Conservation (phyloP, 2,329 filamentous ascomycete genomes). For the Pseudogymnoascus verrucosus region DNA sequence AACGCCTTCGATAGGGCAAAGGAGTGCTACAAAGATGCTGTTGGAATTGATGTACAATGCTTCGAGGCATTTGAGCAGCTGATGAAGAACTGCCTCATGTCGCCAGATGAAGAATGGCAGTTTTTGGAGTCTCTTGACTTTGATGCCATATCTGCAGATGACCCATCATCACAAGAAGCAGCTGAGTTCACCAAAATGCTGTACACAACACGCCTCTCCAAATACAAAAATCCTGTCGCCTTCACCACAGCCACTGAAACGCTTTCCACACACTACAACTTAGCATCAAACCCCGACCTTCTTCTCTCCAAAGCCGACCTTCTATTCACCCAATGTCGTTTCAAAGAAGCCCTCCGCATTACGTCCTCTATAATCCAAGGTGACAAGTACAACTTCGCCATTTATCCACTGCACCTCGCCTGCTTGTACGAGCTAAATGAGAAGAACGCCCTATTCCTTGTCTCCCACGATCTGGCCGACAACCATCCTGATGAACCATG, state of each 20-base stretch:
- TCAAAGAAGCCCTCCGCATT: conserved; percentile 75
- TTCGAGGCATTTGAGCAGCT: conserved; percentile 97
- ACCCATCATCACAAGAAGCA: conserved; percentile 71
- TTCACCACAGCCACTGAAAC: conserved; percentile 84
- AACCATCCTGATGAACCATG: conserved; percentile 84
- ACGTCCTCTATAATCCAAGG: conserved; percentile 74
- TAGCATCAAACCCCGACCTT: conserved; percentile 79
- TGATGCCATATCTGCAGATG: conserved; percentile 63
- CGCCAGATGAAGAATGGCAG: conserved; percentile 61
- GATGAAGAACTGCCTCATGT: conserved; percentile 92
- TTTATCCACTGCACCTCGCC: conserved; percentile 86
- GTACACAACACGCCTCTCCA: conserved; percentile 90
- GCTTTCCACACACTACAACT: conserved; percentile 85
- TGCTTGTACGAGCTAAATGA: conserved; percentile 81
- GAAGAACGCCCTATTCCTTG: conserved; percentile 82
- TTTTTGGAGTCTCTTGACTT: conserved; percentile 76
- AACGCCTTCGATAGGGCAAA: conserved; percentile 96
- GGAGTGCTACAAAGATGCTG: conserved; percentile 96
- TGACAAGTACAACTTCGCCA: conserved; percentile 81
- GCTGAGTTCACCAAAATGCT: conserved; percentile 92
- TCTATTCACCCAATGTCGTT: conserved; percentile 89
- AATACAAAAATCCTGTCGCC: conserved; percentile 79
- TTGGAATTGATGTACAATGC: conserved; percentile 93
- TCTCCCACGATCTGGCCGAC: conserved; percentile 88
- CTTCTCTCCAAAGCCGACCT: conserved; percentile 84